Conservation (phyloP, 768 basidiomycete species). For the Russula compacta region DNA sequence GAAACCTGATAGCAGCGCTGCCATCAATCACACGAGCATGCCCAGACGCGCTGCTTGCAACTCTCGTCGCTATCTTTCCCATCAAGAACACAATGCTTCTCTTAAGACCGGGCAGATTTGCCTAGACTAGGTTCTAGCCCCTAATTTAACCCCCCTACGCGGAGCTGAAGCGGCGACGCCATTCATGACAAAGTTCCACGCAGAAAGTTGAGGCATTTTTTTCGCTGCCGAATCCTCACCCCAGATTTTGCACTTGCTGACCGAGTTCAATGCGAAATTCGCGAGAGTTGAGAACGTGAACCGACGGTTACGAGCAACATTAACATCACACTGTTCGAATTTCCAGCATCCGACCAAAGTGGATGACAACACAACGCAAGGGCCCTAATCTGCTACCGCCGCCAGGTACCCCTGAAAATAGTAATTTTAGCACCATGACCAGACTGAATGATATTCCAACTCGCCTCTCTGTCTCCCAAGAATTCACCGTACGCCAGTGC, state of each 20-base stretch:
- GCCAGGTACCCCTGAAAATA: constrained; percentile 27
- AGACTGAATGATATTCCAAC: constrained; percentile 19
- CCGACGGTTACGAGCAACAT: background rate
- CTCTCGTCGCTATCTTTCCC: background rate
- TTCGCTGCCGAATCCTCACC: background rate
- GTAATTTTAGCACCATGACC: background rate
- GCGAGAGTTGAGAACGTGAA: no score
- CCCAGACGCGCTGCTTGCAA: no score
- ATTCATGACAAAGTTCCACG: background rate
- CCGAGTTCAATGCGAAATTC: background rate
- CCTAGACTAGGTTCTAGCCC: no score
- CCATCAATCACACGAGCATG: background rate
- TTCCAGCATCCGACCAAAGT: background rate
- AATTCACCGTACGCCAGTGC: constrained; percentile 72
- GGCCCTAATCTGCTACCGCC: constrained; percentile 24
- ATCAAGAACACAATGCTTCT: background rate
- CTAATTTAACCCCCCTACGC: no score
- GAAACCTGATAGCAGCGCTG: background rate
- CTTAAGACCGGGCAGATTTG: no score
- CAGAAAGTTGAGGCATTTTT: background rate
- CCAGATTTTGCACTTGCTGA: background rate
- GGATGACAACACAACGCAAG: background rate
- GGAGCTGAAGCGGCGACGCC: no score
- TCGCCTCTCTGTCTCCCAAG: constrained; percentile 66
- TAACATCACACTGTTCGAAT: background rate